phyloP scores from a whole-genome alignment of 495 filamentous ascomycete species.

The Penicillium riverlandense region DNA sequence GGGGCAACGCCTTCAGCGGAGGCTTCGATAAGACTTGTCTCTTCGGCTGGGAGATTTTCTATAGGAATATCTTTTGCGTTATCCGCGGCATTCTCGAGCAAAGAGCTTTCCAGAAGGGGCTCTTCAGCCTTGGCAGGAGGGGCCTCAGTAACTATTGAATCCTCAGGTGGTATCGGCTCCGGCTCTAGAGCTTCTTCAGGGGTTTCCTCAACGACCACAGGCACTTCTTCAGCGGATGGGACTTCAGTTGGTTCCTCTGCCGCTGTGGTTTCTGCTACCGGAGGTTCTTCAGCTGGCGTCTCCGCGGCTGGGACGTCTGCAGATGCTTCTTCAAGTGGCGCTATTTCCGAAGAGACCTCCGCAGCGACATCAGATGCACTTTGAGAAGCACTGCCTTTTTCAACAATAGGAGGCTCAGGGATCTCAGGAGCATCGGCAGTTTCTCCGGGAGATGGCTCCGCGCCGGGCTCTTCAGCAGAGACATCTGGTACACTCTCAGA shows the following conservation, averaged over 20 bases:
- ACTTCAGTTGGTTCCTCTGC: slow-evolving; percentile 5
- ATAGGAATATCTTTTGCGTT: not conserved
- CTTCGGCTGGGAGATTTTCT: not conserved
- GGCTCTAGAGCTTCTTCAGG: not conserved
- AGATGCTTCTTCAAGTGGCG: slow-evolving; percentile 5
- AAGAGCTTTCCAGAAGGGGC: slow-evolving; percentile 1
- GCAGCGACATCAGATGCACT: slow-evolving; percentile 2
- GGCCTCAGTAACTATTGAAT: slow-evolving; percentile 1
- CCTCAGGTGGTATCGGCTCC: not conserved
- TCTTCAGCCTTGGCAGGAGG: slow-evolving; percentile 4
- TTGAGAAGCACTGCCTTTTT: slow-evolving; percentile 1
- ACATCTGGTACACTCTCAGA: not conserved
- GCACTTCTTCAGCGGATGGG: slow-evolving; percentile 1
- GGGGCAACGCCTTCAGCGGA: slow-evolving; percentile 5
- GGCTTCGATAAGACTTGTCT: not conserved
- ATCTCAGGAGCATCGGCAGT: not conserved
- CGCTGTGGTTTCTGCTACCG: slow-evolving; percentile 5
- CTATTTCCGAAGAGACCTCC: slow-evolving; percentile 4
- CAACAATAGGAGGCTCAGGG: slow-evolving; percentile 1
- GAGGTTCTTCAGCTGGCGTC: slow-evolving; percentile 2
- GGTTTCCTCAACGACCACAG: slow-evolving; percentile 5
- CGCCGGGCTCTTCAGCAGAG: slow-evolving; percentile 5
- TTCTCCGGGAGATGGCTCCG: slow-evolving; percentile 8
- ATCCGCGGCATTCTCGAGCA: slow-evolving; percentile 2
- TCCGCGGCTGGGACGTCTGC: slow-evolving; percentile 1